Base-by-base conservation (phyloP, 257 asterid genomes). In the Solanum dulcamara region DNA sequence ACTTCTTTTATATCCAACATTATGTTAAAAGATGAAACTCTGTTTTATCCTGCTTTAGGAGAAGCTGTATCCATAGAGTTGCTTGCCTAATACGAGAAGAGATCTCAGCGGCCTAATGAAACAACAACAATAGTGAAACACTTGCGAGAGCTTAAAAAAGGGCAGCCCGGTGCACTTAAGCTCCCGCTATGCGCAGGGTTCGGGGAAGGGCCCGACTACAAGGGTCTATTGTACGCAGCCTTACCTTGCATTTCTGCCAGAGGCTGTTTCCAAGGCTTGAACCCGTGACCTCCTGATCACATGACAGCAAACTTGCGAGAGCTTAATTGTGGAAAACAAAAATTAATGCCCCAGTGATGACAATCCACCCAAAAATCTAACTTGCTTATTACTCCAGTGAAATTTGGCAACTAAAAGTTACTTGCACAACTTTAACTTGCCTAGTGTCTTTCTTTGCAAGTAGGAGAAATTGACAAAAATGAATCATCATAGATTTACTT, bases 301-400 rank as follows among this genome's bases (percentile, higher is more conserved):
- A n/a, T n/a, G n/a, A n/a, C n/a, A n/a, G n/a, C n/a, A n/a, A n/a
- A 66, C 13, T 15, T 15, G 15, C 2, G 30, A 26, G 6, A 38
- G 15, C 91, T 66, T 85, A 90, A 92, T 87, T 85, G 1, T 88
- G 86, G 48, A 88, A 84, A 28, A 89, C 80, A 40, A 91, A 87
- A 85, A 80, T 59, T 24, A 90, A 88, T 75, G 92, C 86, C 82
- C 77, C 55, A 24, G 88, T 50, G 30, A 90, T 85, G 72, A 89
- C 62, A 32, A 89, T 85, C 92, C 93, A 89, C 80, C 92, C 90
- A 32, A 84, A 9, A 59, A 59, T 67, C 24, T 67, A 67, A 3
- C 75, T 67, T 67, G 1, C 42, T 66, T 66, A 17, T 32, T 30
- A 12, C 40, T 6, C 62, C 42, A 14, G 72, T 66, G 38, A 66